phyloP scores from a whole-genome alignment of 1,284 basidiomycete genomes.

The Melampsora larici-populina region DNA sequence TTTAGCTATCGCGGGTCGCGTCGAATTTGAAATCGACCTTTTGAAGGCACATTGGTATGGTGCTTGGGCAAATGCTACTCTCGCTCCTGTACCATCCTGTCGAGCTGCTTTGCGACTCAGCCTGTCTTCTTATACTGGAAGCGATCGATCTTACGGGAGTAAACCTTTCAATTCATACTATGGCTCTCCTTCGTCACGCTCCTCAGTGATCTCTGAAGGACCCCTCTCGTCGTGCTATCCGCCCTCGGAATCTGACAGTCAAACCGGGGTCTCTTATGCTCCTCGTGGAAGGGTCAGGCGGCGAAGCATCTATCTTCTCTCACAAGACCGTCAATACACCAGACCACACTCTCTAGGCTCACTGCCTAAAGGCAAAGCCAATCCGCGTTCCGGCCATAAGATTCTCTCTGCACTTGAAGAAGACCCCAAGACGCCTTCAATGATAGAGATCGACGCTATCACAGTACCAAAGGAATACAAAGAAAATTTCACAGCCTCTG shows the following conservation, averaged over 20 bases:
- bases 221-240: neutral
- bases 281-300: neutral
- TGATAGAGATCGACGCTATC: no score
- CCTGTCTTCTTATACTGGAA: neutral
- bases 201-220: neutral
- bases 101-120: neutral
- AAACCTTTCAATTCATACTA: neutral
- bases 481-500: no score
- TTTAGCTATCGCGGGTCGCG: neutral
- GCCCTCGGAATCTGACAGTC: neutral
- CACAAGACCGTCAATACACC: neutral
- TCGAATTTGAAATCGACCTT: constrained; percentile 1
- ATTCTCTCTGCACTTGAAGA: no score
- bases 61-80: neutral
- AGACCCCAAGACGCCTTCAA: no score
- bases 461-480: no score
- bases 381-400: no score
- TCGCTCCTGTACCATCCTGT: neutral
- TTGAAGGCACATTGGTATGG: neutral
- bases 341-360: neutral
- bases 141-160: neutral
- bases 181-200: neutral
- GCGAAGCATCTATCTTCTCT: neutral
- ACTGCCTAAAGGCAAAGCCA: no score
- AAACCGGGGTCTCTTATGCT: neutral